Evolutionary conservation across 1,284 basidiomycete species (phyloP), one percentile per base, ranked within the genome.

Genomic region (Peniophora sp.): DNA sequence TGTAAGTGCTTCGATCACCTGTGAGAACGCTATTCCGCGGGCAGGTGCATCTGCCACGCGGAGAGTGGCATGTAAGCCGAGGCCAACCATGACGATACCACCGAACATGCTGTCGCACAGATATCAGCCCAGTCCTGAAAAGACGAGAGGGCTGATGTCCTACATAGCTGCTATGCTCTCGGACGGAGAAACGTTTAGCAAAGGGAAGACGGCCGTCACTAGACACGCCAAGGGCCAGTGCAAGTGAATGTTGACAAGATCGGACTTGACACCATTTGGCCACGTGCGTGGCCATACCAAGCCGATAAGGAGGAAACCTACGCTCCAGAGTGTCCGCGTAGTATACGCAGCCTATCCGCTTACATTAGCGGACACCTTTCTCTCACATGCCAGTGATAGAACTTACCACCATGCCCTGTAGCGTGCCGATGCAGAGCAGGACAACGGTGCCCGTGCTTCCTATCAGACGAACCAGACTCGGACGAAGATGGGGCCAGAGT

Each of bases 371-470:
- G 8, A 48, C 24, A 9, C 49, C 20, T 42, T 12, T 32, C 5
- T 32, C 27, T 14, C 11, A 17, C 44, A 49, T 37, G 17, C 27
- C 41, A 23, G 42, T 58, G 47, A 48, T n/a, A 56, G 54, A 5
- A 68, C 89, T 58, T 61, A 88, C 81, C 56, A 88, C 89, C 81
- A 92, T 89, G 43, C 75, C 70, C 58, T 88, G 76, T 45, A 91
- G 68, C 2, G 73, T 32, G 27, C 71, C 0, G 55, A 58, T 0
- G 79, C 52, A 2, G 74, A 68, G 8, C 8, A 41, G 8, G n/a
- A 15, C 37, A 41, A n/a, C 8, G 37, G 15, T 41, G 15, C 37
- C 6, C 37, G n/a, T 8, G 6, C 15, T 41, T n/a, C 8, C 15
- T 15, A 15, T 6, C 5, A 32, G 27, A 12, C 27, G 5, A 32